Conservation (phyloP, 345 rosid genomes). For the Geranium brycei region DNA sequence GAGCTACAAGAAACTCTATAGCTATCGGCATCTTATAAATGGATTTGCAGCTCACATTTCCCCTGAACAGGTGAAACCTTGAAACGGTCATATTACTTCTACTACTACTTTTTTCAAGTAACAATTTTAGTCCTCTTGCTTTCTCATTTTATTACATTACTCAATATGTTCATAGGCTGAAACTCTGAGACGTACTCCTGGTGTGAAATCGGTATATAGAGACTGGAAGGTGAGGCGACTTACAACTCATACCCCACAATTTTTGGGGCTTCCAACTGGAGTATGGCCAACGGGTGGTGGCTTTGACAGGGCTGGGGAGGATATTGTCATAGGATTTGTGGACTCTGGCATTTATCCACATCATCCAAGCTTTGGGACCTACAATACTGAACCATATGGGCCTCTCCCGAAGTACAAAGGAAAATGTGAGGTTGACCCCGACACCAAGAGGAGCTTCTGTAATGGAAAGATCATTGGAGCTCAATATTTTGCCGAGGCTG, state of each 20-base stretch:
- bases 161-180: slow-evolving; percentile 76
- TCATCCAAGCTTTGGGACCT: slow-evolving; percentile 83
- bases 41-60: slow-evolving; percentile 85
- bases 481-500: slow-evolving; percentile 97
- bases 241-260: slow-evolving; percentile 94
- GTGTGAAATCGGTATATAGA: slow-evolving; percentile 76
- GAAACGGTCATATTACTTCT: not conserved
- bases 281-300: slow-evolving; percentile 99
- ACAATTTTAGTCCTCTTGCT: slow-evolving; percentile 6
- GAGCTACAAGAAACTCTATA: slow-evolving; percentile 76
- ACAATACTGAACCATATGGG: slow-evolving; percentile 56
- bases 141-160: slow-evolving; percentile 23
- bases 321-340: slow-evolving; percentile 82
- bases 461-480: slow-evolving; percentile 97
- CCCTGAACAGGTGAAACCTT: slow-evolving; percentile 71
- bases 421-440: slow-evolving; percentile 80
- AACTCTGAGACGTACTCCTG: slow-evolving; percentile 56
- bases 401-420: slow-evolving; percentile 83
- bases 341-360: slow-evolving; percentile 91
- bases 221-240: slow-evolving; percentile 96
- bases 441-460: slow-evolving; percentile 54
- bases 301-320: slow-evolving; percentile 86
- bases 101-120: slow-evolving; percentile 1
- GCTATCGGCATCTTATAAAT: slow-evolving; percentile 89
- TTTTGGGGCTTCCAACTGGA: slow-evolving; percentile 91